Conservation (phyloP, 805 yeast genomes). For the Pichia manshurica region DNA sequence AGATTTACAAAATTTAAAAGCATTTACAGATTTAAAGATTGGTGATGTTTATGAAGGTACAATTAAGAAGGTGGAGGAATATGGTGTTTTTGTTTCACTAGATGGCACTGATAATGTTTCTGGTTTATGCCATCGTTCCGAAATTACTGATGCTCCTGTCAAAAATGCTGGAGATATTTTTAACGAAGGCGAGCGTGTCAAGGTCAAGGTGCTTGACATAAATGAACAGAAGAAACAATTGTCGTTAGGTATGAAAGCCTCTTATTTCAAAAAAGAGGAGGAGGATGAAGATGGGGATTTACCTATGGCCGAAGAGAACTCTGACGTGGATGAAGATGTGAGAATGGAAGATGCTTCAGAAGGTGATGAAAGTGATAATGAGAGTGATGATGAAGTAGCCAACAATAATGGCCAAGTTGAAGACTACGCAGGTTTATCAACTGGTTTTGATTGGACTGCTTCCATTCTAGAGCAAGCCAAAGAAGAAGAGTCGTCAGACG, state of each 20-base stretch:
- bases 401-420: slow-evolving; percentile 29
- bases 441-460: slow-evolving; percentile 97
- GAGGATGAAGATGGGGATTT: slow-evolving; percentile 30
- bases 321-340: slow-evolving; percentile 33
- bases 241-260: slow-evolving; percentile 91
- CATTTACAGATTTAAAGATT: slow-evolving; percentile 59
- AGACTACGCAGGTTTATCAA: slow-evolving; percentile 55
- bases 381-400: slow-evolving; percentile 19
- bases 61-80: slow-evolving; percentile 71
- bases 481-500: slow-evolving; percentile 46
- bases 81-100: slow-evolving; percentile 84
- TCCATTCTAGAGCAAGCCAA: slow-evolving; percentile 77
- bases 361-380: slow-evolving; percentile 19
- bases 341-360: slow-evolving; percentile 11
- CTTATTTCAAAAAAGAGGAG: slow-evolving; percentile 49
- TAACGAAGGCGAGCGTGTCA: slow-evolving; percentile 85
- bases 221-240: slow-evolving; percentile 65
- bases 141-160: slow-evolving; percentile 66
- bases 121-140: slow-evolving; percentile 83
- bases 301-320: slow-evolving; percentile 20
- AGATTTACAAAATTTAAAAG: slow-evolving; percentile 49
- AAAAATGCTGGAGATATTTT: slow-evolving; percentile 61
- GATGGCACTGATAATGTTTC: slow-evolving; percentile 68
- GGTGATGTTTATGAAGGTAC: slow-evolving; percentile 76
- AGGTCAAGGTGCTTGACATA: slow-evolving; percentile 67